Base-by-base conservation (phyloP, 2,329 filamentous ascomycete species). In the Coniochaeta sp. region DNA sequence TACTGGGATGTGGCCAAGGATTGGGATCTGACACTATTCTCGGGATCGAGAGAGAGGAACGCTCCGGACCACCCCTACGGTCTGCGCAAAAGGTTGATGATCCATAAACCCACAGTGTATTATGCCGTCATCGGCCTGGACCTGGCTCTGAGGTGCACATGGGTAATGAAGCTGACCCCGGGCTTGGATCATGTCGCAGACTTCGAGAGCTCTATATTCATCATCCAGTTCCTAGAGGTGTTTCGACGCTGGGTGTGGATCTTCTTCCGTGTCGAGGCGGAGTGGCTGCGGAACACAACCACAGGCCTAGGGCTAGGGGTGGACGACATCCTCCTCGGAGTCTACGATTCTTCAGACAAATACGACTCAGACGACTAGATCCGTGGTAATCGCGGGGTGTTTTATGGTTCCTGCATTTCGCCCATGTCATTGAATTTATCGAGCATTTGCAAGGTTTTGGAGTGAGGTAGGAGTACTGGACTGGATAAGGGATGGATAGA, bases 1-100 rank as follows among this genome's bases (percentile, higher is more conserved):
- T 99, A 95, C 80, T 99, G 95, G 95, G 95, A 99, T 69, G 87
- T 98, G 33, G 83, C 91, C 60, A 95, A 93, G 77, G 95, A 99
- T 79, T 99, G 95, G 95, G 95, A 98, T 70, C 80, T 99, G 63
- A 90, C 89, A 0, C 81, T 98, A 16, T 90, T 98, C 70, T 84
- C 88, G 2, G 72, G 79, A 1, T 72, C 77, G 16, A 75, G 74
- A 40, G 79, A 84, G 63, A 84, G 88, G 64, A 79, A 80, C 64
- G 80, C 82, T 12, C 81, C 81, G 1, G 84, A 89, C 28, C 83
- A 93, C 67, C 85, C 91, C 0, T 95, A 85, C 71, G 95, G 90
- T 1, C 79, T 99, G 52, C 87, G 95, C 31, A 81, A 86, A 58
- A 81, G 88, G 60, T 82, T 93, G 22, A 83, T 88, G 69, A 90